These are phyloP conservation scores for Blastomyces emzantsi DNA, from an alignment of 2,329 filamentous ascomycete genomes.

Conservation along the genomic window DNA sequence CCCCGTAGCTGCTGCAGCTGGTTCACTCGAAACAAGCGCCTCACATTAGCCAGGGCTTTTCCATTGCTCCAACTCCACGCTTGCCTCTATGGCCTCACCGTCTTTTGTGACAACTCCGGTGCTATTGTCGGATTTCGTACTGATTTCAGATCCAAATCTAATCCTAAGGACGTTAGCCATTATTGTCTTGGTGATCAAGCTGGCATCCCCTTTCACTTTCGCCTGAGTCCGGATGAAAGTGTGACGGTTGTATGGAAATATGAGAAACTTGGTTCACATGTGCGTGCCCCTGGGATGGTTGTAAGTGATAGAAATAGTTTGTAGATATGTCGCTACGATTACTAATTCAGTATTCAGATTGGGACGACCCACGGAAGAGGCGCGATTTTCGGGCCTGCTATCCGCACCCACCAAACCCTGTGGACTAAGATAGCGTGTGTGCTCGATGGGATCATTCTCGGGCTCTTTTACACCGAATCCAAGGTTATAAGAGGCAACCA, in stretches of 20 bases:
- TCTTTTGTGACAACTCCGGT: background rate
- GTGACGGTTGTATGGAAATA: background rate
- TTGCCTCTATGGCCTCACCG: background rate
- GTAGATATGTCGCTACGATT: background rate
- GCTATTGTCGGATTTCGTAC: background rate
- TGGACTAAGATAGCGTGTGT: background rate
- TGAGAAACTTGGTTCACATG: background rate
- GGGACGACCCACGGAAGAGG: background rate
- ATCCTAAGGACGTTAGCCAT: background rate
- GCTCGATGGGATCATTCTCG: background rate
- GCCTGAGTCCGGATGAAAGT: background rate
- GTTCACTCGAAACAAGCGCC: background rate
- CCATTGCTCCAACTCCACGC: background rate
- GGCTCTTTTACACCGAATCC: background rate
- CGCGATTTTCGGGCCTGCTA: background rate
- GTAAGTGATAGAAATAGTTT: background rate
- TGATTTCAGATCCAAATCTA: background rate
- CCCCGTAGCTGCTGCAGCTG: too few species aligned
- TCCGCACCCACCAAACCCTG: background rate
- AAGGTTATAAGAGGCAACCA: slow-evolving; percentile 2
- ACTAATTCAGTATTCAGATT: background rate
- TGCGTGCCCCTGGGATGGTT: background rate
- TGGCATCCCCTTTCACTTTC: background rate
- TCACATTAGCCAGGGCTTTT: background rate
- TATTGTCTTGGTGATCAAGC: background rate